A percentile compares a stretch with the other conserved stretches of the same genome.
Evolutionary conservation across 2,329 filamentous ascomycete species (phyloP).

Genomic region (Xylaria sp.): DNA sequence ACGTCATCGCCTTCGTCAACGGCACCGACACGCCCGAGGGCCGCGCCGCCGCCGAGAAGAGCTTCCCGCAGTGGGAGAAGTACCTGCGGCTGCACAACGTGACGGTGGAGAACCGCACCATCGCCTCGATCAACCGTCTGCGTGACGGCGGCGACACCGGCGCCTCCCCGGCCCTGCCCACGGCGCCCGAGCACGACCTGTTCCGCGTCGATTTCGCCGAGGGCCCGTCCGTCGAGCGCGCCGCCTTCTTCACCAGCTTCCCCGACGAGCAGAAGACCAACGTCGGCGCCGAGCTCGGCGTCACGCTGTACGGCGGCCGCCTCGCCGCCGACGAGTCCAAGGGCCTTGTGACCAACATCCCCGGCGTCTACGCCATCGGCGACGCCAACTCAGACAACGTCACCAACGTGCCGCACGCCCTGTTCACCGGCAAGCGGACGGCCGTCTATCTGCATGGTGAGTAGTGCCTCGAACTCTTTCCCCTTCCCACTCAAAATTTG

Average conservation of each 20-base stretch:
- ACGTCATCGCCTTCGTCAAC: constrained; percentile 62
- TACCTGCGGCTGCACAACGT: constrained; percentile 56
- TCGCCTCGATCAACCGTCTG: constrained; percentile 51
- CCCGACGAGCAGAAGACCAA: constrained; percentile 50
- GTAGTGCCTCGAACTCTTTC: too few species aligned
- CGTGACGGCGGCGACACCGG: constrained; percentile 41
- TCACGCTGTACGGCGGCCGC: constrained; percentile 47
- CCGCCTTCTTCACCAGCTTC: constrained; percentile 56
- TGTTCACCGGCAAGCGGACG: constrained; percentile 61
- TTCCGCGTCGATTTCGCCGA: constrained; percentile 57
- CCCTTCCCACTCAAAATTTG: background rate
- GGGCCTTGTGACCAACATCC: constrained; percentile 54
- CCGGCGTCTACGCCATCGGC: constrained; percentile 60
- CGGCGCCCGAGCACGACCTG: constrained; percentile 53
- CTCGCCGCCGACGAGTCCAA: constrained; percentile 45
- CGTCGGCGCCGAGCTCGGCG: constrained; percentile 51
- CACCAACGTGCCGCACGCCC: constrained; percentile 64
- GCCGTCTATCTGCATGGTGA: constrained; percentile 61
- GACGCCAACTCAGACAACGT: constrained; percentile 63
- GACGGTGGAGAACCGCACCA: constrained; percentile 58
- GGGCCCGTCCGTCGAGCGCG: constrained; percentile 48
- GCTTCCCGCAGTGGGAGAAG: constrained; percentile 50
- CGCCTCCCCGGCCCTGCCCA: constrained; percentile 46
- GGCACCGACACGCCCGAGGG: constrained; percentile 55
- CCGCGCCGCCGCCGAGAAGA: constrained; percentile 43